Evolutionary conservation across 768 basidiomycete genomes (phyloP).

Genomic region (Russula griseocarnosa): DNA sequence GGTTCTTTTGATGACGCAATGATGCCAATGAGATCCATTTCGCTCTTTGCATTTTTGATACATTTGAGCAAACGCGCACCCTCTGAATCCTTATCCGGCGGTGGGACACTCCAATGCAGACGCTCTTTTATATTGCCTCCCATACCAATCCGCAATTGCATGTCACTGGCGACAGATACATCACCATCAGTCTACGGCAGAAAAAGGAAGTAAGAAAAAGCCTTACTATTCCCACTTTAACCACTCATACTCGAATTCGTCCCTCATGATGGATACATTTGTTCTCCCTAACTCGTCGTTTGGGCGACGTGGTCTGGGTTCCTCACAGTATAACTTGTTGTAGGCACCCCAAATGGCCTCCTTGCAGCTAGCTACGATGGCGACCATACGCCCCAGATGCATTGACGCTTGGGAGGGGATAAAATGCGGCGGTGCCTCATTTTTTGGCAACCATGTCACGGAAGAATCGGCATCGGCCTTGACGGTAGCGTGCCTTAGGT

Average conservation of each 20-base stretch:
- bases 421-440: conserved; percentile 31
- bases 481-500: conserved; percentile 20
- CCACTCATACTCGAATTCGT: conserved; percentile 66
- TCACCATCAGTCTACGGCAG: background rate
- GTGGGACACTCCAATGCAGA: conserved; percentile 50
- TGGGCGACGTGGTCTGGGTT: conserved; percentile 36
- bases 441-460: conserved; percentile 11
- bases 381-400: conserved; percentile 60
- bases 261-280: conserved; percentile 40
- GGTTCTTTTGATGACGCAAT: background rate
- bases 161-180: conserved; percentile 48
- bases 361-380: conserved; percentile 58
- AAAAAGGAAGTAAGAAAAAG: background rate
- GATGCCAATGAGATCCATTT: background rate
- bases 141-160: conserved; percentile 67
- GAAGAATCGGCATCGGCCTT: conserved; percentile 15
- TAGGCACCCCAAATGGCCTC: conserved; percentile 68
- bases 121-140: conserved; percentile 46
- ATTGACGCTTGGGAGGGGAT: conserved; percentile 52
- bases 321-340: conserved; percentile 42
- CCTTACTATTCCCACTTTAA: conserved; percentile 61
- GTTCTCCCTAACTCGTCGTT: conserved; percentile 14
- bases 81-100: conserved; percentile 38
- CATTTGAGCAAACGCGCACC: conserved; percentile 50
- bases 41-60: conserved; percentile 1